Evolutionary conservation across 805 yeast genomes (phyloP).

Genomic region (Candida silvatica): DNA sequence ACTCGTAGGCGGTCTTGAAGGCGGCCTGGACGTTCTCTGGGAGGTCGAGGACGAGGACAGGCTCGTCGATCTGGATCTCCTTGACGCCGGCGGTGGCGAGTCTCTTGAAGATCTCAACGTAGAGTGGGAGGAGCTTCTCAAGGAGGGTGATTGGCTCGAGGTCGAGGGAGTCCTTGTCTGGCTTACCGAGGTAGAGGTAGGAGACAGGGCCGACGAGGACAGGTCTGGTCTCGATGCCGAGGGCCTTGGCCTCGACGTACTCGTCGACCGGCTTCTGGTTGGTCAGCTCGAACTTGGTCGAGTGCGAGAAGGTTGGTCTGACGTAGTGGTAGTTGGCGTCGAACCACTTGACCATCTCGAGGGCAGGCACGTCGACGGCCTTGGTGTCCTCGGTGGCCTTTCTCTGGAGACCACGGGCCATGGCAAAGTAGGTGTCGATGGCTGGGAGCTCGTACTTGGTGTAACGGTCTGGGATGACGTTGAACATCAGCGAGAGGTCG

Average conservation of each 20-base stretch:
- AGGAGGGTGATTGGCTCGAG: conserved; percentile 87
- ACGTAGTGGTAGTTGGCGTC: conserved; percentile 99
- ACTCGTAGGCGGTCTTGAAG: conserved; percentile 81
- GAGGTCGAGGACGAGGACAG: conserved; percentile 89
- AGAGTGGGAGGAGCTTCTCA: conserved; percentile 86
- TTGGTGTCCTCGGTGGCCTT: conserved; percentile 78
- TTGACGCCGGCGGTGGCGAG: conserved; percentile 92
- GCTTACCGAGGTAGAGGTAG: conserved; percentile 90
- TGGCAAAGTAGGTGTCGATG: conserved; percentile 91
- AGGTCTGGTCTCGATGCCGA: conserved; percentile 96
- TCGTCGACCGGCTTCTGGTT: conserved; percentile 96
- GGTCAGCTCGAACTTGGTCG: conserved; percentile 91
- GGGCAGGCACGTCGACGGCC: conserved; percentile 97
- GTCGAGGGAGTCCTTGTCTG: conserved; percentile 95
- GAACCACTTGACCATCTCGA: conserved; percentile 99
- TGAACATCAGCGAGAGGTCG: conserved; percentile 87
- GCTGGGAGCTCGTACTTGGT: conserved; percentile 82
- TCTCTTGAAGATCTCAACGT: conserved; percentile 81
- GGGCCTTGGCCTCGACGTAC: conserved; percentile 94
- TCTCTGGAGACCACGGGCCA: conserved; percentile 99
- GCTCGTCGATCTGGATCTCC: conserved; percentile 95
- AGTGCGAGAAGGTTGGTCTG: conserved; percentile 96
- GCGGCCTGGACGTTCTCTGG: conserved; percentile 78
- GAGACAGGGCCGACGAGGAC: conserved; percentile 96
- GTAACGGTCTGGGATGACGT: conserved; percentile 96